phyloP scores from a whole-genome alignment of 768 basidiomycete species.

The Mycena rebaudengoi region DNA sequence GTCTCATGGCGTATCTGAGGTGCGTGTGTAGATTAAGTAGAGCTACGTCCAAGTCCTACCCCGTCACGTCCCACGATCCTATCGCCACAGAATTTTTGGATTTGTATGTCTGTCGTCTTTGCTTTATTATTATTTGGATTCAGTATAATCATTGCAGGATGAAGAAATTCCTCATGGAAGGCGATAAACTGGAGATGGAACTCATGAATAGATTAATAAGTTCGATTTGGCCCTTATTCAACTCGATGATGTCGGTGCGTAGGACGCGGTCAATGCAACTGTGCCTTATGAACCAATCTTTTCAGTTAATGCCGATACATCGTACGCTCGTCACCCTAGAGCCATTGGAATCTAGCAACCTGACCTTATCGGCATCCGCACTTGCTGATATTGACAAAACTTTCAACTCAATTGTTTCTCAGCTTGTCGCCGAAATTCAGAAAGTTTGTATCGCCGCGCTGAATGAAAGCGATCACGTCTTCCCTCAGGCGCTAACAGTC shows the following conservation, averaged over 20 bases:
- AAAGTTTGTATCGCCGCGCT: neutral
- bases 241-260: too few species aligned
- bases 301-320: neutral
- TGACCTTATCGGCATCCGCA: neutral
- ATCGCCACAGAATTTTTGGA: too few species aligned
- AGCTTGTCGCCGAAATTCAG: neutral
- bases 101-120: too few species aligned
- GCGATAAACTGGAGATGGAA: too few species aligned
- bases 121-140: too few species aligned
- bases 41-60: neutral
- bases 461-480: neutral
- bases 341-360: neutral
- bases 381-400: neutral
- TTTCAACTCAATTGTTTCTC: neutral
- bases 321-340: neutral
- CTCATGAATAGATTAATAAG: too few species aligned
- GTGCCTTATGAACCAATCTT: too few species aligned
- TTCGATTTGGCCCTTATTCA: too few species aligned
- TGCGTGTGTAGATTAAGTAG: neutral
- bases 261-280: too few species aligned
- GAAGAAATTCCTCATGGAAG: too few species aligned
- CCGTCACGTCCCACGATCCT: too few species aligned
- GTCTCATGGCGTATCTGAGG: neutral
- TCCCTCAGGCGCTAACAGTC: neutral
- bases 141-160: too few species aligned